Evolutionary conservation across 2,329 filamentous ascomycete species (phyloP), one percentile per base, ranked within the genome.

Genomic region (Endothia cerciana): DNA sequence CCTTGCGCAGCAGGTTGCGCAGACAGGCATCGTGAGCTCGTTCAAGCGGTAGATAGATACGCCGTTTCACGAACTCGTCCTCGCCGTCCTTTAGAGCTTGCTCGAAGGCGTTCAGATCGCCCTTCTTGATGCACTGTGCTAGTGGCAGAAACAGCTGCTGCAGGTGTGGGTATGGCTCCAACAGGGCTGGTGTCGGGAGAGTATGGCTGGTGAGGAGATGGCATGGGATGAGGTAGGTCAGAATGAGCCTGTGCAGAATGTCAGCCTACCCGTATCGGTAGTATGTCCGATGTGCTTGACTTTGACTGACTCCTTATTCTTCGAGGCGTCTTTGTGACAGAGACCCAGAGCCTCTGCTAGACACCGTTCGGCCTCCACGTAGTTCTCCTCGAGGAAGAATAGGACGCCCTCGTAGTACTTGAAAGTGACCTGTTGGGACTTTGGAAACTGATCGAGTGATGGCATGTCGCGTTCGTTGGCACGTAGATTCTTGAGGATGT

Each of bases 351-450:
- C 94, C 74, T 89, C 86, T 2, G 89, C 90, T 25, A 99, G 83
- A 75, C 93, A 85, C 71, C 89, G 86, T 77, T 97, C 93, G 0
- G 94, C 92, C 86, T 91, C 86, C 1, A 85, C 81, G 73, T 99
- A 99, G 74, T 97, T 93, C 75, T 99, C 96, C 69, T 98, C 94
- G 5, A 99, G 79, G 75, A 99, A 99, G 65, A 89, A 86, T n/a
- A 99, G 86, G 5, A 99, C 92, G 13, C 95, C 95, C 70, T 94
- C 88, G 75, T 97, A 98, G 79, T 97, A 99, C 74, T 93, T 94
- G 81, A 97, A 99, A 0, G 94, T 97, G 49, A 97, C 94, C 69
- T 93, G 88, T 74, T 99, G 95, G 3, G 94, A 90, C 74, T 90
- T 92, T 1, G 95, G 94, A 72, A 97, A 99, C 17, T 86, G 82